phyloP scores from a whole-genome alignment of 1,284 basidiomycete species.

The Trametes pubescens region DNA sequence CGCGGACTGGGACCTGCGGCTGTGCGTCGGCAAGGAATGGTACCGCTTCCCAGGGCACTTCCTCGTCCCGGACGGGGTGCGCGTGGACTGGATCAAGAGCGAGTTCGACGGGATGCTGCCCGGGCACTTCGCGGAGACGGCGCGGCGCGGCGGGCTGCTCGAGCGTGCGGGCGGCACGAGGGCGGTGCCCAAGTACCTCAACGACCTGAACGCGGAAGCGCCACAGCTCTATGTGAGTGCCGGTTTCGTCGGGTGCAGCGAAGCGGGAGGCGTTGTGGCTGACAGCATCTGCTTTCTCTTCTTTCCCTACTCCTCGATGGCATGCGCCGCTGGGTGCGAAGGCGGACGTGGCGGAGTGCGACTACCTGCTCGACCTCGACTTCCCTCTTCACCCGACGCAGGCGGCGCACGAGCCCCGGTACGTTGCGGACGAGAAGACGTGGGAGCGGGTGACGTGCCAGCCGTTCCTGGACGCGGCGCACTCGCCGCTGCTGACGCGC shows the following conservation, averaged over 20 bases:
- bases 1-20: constrained; percentile 73
- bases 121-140: constrained; percentile 69
- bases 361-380: constrained; percentile 89
- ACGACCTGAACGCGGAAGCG: constrained; percentile 90
- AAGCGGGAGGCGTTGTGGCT: constrained; percentile 16
- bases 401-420: constrained; percentile 80
- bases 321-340: constrained; percentile 42
- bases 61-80: constrained; percentile 84
- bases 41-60: constrained; percentile 93
- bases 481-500: constrained; percentile 76
- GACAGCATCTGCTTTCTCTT: constrained; percentile 25
- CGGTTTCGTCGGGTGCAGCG: constrained; percentile 15
- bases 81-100: constrained; percentile 88
- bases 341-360: constrained; percentile 78
- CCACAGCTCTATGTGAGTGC: constrained; percentile 80
- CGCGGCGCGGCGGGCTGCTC: constrained; percentile 56
- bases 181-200: constrained; percentile 72
- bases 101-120: constrained; percentile 93
- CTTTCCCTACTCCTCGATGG: constrained; percentile 18
- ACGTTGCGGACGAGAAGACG: constrained; percentile 61
- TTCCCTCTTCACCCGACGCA: constrained; percentile 71
- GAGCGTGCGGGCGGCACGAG: constrained; percentile 70
- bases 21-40: constrained; percentile 97
- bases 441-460: constrained; percentile 84
- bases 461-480: constrained; percentile 83